Percentiles rank a stretch among this genome's conserved stretches.
These are phyloP conservation scores for Apiospora arundinis DNA, from an alignment of 2,329 filamentous ascomycete species.

Conservation along the genomic window DNA sequence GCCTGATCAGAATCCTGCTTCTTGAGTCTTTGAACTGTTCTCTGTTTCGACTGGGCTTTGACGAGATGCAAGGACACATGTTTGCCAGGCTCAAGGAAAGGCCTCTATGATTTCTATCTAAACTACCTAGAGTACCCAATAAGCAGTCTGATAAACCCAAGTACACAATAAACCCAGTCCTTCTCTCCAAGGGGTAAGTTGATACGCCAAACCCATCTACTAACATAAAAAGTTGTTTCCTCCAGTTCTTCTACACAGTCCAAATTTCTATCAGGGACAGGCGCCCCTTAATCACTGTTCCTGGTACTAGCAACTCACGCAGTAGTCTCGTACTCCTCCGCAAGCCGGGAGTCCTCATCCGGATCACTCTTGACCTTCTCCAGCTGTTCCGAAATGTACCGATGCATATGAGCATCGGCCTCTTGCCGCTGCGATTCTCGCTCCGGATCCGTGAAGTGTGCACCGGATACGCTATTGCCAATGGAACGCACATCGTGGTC, in stretches of 20 bases:
- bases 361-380: slow-evolving; percentile 70
- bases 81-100: background rate
- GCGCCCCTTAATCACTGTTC: background rate
- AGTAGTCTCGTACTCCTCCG: slow-evolving; percentile 44
- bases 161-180: background rate
- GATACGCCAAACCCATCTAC: background rate
- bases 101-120: slow-evolving; percentile 8
- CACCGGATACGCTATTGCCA: slow-evolving; percentile 53
- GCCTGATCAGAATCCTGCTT: background rate
- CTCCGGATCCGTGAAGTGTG: slow-evolving; percentile 54
- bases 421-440: slow-evolving; percentile 55
- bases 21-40: background rate
- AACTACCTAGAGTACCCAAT: background rate
- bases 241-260: background rate
- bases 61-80: background rate
- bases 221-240: background rate
- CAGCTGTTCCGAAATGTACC: slow-evolving; percentile 83
- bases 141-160: background rate
- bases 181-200: background rate
- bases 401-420: slow-evolving; percentile 75
- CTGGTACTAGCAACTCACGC: slow-evolving; percentile 23
- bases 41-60: background rate
- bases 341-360: slow-evolving; percentile 36
- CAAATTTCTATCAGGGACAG: background rate
- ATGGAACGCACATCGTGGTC: slow-evolving; percentile 28